Conservation (phyloP, 768 basidiomycete species). For the Boletellus sp. region DNA sequence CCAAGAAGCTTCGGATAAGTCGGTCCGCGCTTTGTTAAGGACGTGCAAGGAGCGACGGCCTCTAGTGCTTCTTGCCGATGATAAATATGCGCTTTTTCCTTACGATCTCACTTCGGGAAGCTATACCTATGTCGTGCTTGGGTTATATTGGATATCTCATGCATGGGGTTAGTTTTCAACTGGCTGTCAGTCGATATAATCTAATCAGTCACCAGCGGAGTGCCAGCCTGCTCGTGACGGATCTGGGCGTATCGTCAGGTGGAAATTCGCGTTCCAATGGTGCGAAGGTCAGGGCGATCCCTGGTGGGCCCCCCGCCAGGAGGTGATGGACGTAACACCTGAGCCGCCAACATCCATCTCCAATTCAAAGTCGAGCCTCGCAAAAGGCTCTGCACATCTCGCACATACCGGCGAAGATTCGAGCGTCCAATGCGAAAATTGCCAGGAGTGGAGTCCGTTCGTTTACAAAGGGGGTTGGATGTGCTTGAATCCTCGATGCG, state of each 20-base stretch:
- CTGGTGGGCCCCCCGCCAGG: constrained; percentile 41
- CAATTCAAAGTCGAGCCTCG: background rate
- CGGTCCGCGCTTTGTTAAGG: constrained; percentile 63
- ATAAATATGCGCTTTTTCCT: constrained; percentile 70
- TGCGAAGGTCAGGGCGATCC: constrained; percentile 63
- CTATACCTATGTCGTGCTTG: constrained; percentile 50
- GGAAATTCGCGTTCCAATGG: constrained; percentile 85
- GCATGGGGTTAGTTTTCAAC: constrained; percentile 39
- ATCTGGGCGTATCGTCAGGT: constrained; percentile 58
- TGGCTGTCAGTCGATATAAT: background rate
- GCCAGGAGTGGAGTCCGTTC: constrained; percentile 42
- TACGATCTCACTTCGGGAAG: constrained; percentile 53
- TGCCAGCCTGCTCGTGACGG: constrained; percentile 49
- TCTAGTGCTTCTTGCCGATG: constrained; percentile 68
- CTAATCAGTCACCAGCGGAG: constrained; percentile 46
- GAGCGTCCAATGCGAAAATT: constrained; percentile 38
- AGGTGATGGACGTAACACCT: background rate
- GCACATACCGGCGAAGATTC: background rate
- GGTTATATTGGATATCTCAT: constrained; percentile 66
- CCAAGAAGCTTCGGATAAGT: constrained; percentile 65
- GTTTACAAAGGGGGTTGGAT: constrained; percentile 58
- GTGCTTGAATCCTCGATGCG: constrained; percentile 59
- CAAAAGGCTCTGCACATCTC: background rate
- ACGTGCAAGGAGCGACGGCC: constrained; percentile 55
- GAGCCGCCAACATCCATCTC: background rate